Evolutionary conservation across 163 green algal species (phyloP).

Genomic region (Coccomyxa subellipsoidea): DNA sequence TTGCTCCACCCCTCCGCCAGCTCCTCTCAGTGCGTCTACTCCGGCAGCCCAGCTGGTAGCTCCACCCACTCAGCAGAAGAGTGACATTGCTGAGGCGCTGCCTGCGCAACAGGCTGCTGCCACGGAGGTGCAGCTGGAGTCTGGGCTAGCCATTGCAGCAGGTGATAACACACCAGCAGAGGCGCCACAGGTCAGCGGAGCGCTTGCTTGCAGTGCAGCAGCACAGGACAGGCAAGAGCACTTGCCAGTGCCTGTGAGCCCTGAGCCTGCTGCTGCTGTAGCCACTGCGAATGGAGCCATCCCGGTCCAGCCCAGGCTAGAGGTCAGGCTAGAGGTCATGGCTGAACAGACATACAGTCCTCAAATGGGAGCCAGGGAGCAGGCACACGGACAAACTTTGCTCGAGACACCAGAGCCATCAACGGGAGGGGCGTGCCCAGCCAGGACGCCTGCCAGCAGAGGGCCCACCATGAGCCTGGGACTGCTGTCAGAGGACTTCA

Average conservation of each 20-base stretch:
- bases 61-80: not conserved
- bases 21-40: not conserved
- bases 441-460: not conserved
- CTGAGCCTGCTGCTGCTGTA: not conserved
- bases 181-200: not conserved
- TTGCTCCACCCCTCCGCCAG: not conserved
- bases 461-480: not conserved
- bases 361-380: not conserved
- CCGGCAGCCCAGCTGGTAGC: not conserved
- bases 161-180: not conserved
- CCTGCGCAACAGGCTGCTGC: not conserved
- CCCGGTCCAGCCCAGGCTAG: no score
- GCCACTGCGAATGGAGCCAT: not conserved
- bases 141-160: not conserved
- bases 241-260: no score
- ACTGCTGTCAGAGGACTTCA: not conserved
- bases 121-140: not conserved
- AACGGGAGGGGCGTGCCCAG: not conserved
- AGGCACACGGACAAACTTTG: not conserved
- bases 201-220: not conserved
- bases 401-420: not conserved
- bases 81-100: not conserved
- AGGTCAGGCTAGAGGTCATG: no score
- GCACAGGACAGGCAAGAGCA: not conserved
- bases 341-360: no score